A percentile compares a stretch with the other conserved stretches of the same genome.
phyloP scores from a whole-genome alignment of 345 rosid genomes.

The Combretum micranthum region DNA sequence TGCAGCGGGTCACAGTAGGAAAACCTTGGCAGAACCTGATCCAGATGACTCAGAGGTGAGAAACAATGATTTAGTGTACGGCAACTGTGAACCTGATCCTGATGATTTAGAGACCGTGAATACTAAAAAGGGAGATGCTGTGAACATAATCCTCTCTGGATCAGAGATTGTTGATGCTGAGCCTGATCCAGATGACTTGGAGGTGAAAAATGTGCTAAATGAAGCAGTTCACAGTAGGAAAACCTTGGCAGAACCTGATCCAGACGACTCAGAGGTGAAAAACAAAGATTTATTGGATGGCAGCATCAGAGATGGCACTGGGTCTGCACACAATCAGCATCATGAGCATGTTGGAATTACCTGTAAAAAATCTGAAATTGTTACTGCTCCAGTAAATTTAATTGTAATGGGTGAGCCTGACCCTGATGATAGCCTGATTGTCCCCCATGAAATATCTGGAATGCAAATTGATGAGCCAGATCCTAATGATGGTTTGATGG shows the following conservation, averaged over 20 bases:
- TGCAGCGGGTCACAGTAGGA: constrained; percentile 1
- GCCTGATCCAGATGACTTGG: constrained; percentile 39
- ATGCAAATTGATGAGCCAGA: constrained; percentile 59
- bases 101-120: constrained; percentile 8
- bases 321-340: constrained; percentile 16
- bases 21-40: constrained; percentile 43
- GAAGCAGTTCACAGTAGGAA: constrained; percentile 12
- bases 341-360: constrained; percentile 2
- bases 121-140: neutral
- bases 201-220: neutral
- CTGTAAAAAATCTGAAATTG: constrained; percentile 17
- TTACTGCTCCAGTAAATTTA: constrained; percentile 19
- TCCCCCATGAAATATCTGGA: constrained; percentile 20
- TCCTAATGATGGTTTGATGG: constrained; percentile 67
- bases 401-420: constrained; percentile 22
- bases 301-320: constrained; percentile 10
- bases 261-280: constrained; percentile 33
- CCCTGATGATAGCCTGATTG: constrained; percentile 23
- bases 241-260: constrained; percentile 50
- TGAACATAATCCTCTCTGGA: too few relatives aligned
- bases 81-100: constrained; percentile 7
- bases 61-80: constrained; percentile 14
- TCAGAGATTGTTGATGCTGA: too few relatives aligned
- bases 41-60: constrained; percentile 40
- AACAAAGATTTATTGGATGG: constrained; percentile 10